Evolutionary conservation across 805 yeast genomes (phyloP).

Genomic region (Clavispora asparagi): DNA sequence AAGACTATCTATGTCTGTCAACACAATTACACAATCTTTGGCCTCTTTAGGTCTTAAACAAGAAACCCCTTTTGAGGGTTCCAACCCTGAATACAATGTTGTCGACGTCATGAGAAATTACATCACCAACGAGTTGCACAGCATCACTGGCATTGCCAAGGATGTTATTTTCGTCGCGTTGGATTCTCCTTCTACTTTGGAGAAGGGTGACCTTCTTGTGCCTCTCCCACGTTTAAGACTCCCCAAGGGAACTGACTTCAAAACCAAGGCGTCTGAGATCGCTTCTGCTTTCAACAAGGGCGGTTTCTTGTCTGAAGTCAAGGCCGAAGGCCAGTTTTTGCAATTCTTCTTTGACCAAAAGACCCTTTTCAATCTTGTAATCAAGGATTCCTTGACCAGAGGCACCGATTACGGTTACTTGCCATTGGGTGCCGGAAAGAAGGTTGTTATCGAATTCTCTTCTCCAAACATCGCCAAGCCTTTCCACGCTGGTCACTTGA

Average conservation of each 20-base stretch:
- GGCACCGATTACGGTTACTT: constrained; percentile 64
- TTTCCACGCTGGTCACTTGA: constrained; percentile 98
- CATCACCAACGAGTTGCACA: constrained; percentile 72
- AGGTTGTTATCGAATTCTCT: constrained; percentile 82
- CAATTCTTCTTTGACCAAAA: constrained; percentile 79
- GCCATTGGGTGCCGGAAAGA: constrained; percentile 62
- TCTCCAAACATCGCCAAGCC: constrained; percentile 99
- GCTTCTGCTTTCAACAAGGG: constrained; percentile 72
- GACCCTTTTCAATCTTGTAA: constrained; percentile 61
- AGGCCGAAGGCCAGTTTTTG: constrained; percentile 83
- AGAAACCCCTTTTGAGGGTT: constrained; percentile 41
- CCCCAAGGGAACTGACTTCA: constrained; percentile 66
- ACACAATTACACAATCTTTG: constrained; percentile 31
- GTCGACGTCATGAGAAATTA: constrained; percentile 87
- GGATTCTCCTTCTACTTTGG: constrained; percentile 81
- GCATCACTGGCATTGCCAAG: constrained; percentile 67
- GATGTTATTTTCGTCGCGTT: constrained; percentile 73
- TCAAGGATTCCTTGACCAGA: constrained; percentile 63
- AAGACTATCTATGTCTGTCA: constrained; percentile 15
- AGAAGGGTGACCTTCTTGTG: constrained; percentile 87
- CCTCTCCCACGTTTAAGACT: constrained; percentile 85
- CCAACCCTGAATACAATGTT: constrained; percentile 74
- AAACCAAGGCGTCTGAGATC: constrained; percentile 72
- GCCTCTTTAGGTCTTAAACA: constrained; percentile 30
- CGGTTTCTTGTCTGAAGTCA: constrained; percentile 61